These are phyloP conservation scores for Colletotrichum simmondsii DNA, from an alignment of 2,329 filamentous ascomycete genomes.

Conservation along the genomic window DNA sequence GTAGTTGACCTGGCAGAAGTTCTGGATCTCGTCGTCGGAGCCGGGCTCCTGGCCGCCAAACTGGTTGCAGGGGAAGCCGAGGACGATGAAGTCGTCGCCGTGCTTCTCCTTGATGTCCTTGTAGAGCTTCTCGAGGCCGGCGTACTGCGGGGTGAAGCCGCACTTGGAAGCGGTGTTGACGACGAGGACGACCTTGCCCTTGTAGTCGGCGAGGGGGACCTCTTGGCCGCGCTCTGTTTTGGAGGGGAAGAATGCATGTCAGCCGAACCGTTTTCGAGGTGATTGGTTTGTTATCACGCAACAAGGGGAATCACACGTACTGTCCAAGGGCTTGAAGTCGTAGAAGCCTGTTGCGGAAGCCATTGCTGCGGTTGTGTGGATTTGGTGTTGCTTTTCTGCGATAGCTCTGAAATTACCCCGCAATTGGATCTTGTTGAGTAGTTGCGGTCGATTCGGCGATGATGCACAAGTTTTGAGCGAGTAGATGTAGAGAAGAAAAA, in stretches of 20 bases:
- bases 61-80: slow-evolving; percentile 99
- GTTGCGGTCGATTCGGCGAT: neutral
- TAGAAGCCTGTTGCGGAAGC: slow-evolving; percentile 69
- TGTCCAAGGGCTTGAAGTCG: slow-evolving; percentile 86
- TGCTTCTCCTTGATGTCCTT: slow-evolving; percentile 77
- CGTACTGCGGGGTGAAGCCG: slow-evolving; percentile 97
- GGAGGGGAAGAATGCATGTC: neutral
- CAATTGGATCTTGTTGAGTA: slow-evolving; percentile 14
- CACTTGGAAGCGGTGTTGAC: slow-evolving; percentile 99
- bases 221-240: slow-evolving; percentile 76
- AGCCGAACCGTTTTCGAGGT: neutral
- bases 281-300: neutral
- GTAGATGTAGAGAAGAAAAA: neutral
- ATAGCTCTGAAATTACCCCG: slow-evolving; percentile 9
- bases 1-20: slow-evolving; percentile 93
- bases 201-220: slow-evolving; percentile 76
- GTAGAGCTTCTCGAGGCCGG: slow-evolving; percentile 90
- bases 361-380: slow-evolving; percentile 42
- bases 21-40: slow-evolving; percentile 81
- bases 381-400: slow-evolving; percentile 3
- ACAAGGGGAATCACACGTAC: slow-evolving; percentile 59
- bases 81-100: slow-evolving; percentile 81
- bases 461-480: neutral
- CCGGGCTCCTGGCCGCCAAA: slow-evolving; percentile 93
- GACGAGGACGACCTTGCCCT: slow-evolving; percentile 93